These are phyloP conservation scores for Arabidopsis lyrata DNA, from an alignment of 441 rosid species.

Conservation along the genomic window DNA sequence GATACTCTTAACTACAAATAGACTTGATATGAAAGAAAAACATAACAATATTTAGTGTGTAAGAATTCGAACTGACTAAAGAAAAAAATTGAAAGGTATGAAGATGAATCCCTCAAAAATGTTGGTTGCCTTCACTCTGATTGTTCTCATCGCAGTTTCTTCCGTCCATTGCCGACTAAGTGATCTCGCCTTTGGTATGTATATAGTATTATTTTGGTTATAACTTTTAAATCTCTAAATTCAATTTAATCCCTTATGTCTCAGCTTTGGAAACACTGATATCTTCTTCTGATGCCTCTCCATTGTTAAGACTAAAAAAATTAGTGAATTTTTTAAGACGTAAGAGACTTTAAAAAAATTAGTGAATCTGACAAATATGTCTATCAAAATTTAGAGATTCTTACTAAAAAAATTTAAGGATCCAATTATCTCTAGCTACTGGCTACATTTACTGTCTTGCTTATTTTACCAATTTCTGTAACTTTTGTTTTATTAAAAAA, in stretches of 20 bases:
- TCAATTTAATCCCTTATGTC: background rate
- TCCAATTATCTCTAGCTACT: background rate
- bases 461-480: background rate
- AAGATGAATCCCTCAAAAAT: conserved; percentile 18
- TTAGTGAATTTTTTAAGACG: no score
- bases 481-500: no score
- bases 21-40: background rate
- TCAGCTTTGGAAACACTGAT: no score
- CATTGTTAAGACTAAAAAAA: no score
- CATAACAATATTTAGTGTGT: background rate
- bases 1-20: no score
- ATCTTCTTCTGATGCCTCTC: no score
- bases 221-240: background rate
- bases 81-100: background rate
- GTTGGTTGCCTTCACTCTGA: background rate
- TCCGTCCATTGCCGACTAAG: conserved; percentile 3
- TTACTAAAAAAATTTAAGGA: background rate
- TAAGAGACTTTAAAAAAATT: no score
- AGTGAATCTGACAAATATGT: background rate
- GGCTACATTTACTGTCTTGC: background rate
- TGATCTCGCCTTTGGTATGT: conserved; percentile 1
- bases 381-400: background rate
- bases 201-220: background rate
- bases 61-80: background rate
- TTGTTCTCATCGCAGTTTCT: background rate